A percentile compares a stretch with the other conserved stretches of the same genome.
Evolutionary conservation across 176 grass and related monocot species (phyloP).

Genomic region (Otatea glauca): DNA sequence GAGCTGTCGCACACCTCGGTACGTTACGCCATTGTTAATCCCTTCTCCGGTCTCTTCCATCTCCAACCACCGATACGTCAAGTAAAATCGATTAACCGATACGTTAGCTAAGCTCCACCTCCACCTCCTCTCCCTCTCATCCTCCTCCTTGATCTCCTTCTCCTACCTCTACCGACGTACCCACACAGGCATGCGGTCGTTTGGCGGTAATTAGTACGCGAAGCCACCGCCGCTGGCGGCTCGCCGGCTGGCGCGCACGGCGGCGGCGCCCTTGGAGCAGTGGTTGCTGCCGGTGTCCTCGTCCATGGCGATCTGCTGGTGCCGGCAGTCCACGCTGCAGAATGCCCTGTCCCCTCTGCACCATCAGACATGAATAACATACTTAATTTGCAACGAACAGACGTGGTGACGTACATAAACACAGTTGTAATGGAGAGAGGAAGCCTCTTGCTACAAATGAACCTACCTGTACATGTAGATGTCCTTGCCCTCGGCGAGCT

Average conservation of each 20-base stretch:
- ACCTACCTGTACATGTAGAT: constrained; percentile 75
- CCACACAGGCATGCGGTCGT: background rate
- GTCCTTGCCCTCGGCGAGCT: constrained; percentile 55
- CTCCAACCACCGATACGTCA: too few species aligned
- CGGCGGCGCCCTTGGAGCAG: background rate
- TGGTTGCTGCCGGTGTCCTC: constrained; percentile 29
- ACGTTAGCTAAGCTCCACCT: background rate
- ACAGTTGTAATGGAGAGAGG: background rate
- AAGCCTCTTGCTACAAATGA: background rate
- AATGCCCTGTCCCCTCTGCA: constrained; percentile 64
- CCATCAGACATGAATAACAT: background rate
- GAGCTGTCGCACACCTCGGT: constrained; percentile 5
- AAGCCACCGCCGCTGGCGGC: constrained; percentile 24
- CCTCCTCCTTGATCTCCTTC: background rate
- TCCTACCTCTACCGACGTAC: background rate
- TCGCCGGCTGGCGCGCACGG: background rate
- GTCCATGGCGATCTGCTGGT: constrained; percentile 62
- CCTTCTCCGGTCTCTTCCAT: background rate
- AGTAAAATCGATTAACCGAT: too few species aligned
- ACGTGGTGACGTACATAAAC: background rate
- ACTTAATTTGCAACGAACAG: background rate
- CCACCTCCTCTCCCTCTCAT: background rate
- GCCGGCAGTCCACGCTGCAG: constrained; percentile 69
- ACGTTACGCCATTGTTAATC: background rate
- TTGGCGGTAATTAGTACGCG: constrained; percentile 28